Evolutionary conservation across 2,329 filamentous ascomycete genomes (phyloP), one percentile per base, ranked within the genome.

Genomic region (Chaetomium olivaceum): DNA sequence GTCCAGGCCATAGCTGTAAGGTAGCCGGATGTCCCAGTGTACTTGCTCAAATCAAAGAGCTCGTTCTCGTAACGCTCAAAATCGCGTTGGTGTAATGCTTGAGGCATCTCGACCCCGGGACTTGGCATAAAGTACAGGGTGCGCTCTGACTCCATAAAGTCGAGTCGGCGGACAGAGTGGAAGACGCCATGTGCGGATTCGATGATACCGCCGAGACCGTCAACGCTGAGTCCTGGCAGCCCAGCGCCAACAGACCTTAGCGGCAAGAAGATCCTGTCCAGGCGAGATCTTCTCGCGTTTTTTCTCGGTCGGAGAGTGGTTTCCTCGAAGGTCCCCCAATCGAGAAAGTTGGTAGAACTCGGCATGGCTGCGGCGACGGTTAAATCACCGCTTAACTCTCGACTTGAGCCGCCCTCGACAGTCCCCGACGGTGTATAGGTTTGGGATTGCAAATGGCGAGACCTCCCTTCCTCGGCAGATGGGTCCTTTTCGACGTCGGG

Each of bases 1-100:
- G 70, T 57, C 70, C 70, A 71, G 1, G 70, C 59, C 29, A 70
- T 39, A 1, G 64, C 70, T 1, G 70, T 69, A n/a, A 71, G 62
- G 29, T 66, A 70, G n/a, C 66, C 61, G 62, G 52, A 65, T 2
- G 57, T 21, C 1, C 65, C 68, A 27, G 63, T 64, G 66, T 71
- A 71, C 50, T 67, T 69, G 54, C 66, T 64, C 29, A 70, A n/a
- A 51, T 70, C 67, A 29, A 71, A 71, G 27, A 71, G 67, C 56
- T 70, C 70, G 48, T 69, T 66, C 62, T 71, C 70, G 14, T 67
- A 62, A 1, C 70, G 48, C 57, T 70, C 67, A 2, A 71, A 59
- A 25, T 71, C 70, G 2, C 63, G 63, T 9, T 61, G 64, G 8
- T 63, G 64, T 14, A 64, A 57, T 6, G 46, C 23, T 12, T 58